Percentiles rank a stretch among this genome's conserved stretches.
These are phyloP conservation scores for Persicaria tinctoria DNA, from an alignment of 148 eudicot species.

Conservation along the genomic window DNA sequence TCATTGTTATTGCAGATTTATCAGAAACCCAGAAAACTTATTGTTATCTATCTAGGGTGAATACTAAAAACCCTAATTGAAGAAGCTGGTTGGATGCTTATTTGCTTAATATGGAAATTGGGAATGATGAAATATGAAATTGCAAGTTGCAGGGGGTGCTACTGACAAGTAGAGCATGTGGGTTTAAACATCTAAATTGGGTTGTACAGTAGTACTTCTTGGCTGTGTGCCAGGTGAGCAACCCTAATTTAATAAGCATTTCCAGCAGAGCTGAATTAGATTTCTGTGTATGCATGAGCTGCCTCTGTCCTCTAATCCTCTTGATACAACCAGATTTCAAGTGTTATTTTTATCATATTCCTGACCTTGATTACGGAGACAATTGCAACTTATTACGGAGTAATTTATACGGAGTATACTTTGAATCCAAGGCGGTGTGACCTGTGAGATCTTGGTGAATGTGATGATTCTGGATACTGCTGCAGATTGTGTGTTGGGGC, in stretches of 20 bases:
- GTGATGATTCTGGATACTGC: neutral
- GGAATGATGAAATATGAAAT: neutral
- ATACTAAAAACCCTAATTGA: neutral
- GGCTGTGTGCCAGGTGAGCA: slow-evolving; percentile 8
- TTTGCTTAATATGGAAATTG: neutral
- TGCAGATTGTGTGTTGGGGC: neutral
- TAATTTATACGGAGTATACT: neutral
- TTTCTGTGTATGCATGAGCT: neutral
- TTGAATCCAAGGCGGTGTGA: neutral
- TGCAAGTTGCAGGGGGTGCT: slow-evolving; percentile 5
- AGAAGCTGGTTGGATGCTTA: neutral
- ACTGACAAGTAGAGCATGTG: slow-evolving; percentile 8
- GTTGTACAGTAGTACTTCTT: slow-evolving; percentile 5
- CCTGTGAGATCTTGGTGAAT: neutral
- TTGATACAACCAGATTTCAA: neutral
- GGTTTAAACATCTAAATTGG: neutral
- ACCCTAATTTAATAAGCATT: neutral
- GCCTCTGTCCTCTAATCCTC: neutral
- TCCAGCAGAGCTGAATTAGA: neutral
- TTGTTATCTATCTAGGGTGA: neutral
- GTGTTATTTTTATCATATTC: neutral
- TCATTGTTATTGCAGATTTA: neutral
- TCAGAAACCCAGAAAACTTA: neutral
- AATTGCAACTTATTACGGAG: too few relatives aligned
- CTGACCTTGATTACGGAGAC: neutral